Evolutionary conservation across 805 yeast genomes (phyloP).

Genomic region (Candida ovalis): DNA sequence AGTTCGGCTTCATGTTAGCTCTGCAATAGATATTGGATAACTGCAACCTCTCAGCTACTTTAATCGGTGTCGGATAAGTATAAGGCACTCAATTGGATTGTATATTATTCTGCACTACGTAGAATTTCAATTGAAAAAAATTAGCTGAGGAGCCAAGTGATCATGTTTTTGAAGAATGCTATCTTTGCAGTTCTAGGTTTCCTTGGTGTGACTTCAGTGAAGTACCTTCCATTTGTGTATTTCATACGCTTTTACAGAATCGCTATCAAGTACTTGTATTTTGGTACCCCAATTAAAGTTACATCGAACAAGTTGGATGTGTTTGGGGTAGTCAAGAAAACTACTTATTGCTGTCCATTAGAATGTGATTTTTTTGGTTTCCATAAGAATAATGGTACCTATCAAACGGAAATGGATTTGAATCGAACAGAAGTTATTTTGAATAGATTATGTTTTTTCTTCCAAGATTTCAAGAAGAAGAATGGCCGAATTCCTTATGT

Average conservation of each 20-base stretch:
- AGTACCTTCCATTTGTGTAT: conserved; percentile 67
- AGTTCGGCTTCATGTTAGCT: too few species aligned
- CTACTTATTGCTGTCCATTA: conserved; percentile 52
- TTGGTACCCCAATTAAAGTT: conserved; percentile 29
- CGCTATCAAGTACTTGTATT: conserved; percentile 38
- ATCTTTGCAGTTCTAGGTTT: background rate
- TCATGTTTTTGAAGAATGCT: background rate
- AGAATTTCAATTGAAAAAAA: too few species aligned
- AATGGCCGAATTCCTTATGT: conserved; percentile 49
- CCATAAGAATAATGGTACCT: conserved; percentile 86
- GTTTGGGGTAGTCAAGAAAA: conserved; percentile 8
- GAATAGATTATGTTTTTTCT: conserved; percentile 38
- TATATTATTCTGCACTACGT: too few species aligned
- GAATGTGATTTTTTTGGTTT: conserved; percentile 78
- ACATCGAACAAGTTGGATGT: background rate
- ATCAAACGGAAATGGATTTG: conserved; percentile 76
- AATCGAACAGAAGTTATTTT: conserved; percentile 65
- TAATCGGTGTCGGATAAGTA: too few species aligned
- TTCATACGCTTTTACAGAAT: conserved; percentile 55
- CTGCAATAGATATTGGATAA: too few species aligned
- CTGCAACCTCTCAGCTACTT: too few species aligned
- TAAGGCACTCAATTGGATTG: background rate
- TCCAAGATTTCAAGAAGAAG: conserved; percentile 21
- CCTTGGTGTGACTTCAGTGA: conserved; percentile 41
- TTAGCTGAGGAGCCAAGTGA: background rate